phyloP scores from a whole-genome alignment of 176 grass and related monocot genomes.

The Canna indica region DNA sequence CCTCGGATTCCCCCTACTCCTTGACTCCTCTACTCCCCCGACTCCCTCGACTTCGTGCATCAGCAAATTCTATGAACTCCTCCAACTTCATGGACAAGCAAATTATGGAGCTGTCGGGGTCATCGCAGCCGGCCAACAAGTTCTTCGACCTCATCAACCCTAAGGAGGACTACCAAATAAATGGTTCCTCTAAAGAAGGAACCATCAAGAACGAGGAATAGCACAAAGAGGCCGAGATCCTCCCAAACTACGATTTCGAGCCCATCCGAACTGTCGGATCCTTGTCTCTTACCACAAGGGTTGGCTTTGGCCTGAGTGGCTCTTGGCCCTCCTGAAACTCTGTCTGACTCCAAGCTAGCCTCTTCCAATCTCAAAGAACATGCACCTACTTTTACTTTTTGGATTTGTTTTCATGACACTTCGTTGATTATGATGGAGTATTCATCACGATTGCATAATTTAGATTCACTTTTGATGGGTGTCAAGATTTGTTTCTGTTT shows the following conservation, averaged over 20 bases:
- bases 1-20: too few species aligned
- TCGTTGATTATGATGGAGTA: conserved; percentile 8
- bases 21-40: too few species aligned
- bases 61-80: conserved; percentile 38
- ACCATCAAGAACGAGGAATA: conserved; percentile 21
- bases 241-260: conserved; percentile 70
- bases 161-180: conserved; percentile 30
- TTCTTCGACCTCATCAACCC: conserved; percentile 54
- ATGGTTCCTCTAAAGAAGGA: conserved; percentile 15
- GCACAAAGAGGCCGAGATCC: conserved; percentile 10
- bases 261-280: conserved; percentile 30
- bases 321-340: conserved; percentile 24
- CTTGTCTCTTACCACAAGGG: not conserved
- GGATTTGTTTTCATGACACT: not conserved
- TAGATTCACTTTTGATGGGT: not conserved
- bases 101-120: conserved; percentile 57
- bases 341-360: conserved; percentile 36
- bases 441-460: not conserved
- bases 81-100: conserved; percentile 87
- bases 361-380: conserved; percentile 36
- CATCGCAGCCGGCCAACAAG: conserved; percentile 22
- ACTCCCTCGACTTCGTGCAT: not conserved
- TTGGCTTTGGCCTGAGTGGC: not conserved
- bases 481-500: not conserved
- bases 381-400: not conserved